Base-by-base conservation (phyloP, 2,329 filamentous ascomycete genomes). In the Ophiostoma sp. region DNA sequence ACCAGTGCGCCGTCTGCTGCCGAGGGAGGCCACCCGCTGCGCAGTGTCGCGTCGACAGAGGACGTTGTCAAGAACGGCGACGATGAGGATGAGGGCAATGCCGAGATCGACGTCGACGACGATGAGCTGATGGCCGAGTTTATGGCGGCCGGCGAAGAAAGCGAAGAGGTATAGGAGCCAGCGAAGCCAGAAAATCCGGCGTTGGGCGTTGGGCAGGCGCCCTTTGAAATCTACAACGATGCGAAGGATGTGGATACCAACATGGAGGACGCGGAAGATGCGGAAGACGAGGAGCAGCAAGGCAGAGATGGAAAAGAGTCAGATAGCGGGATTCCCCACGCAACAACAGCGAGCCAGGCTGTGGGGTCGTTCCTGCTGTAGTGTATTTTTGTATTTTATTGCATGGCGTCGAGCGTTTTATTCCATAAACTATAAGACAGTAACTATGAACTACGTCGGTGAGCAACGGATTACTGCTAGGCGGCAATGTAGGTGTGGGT, bases 111-210 rank as follows among this genome's bases (percentile, higher is more conserved):
- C 60, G 79, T 81, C 68, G 82, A 83, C 64, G 84, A 86, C 11
- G 84, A 85, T 69, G 83, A 89, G 74, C 78, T 89, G 67, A 89
- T 89, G 77, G 85, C 86, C 52, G 87, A 89, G 74, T 81, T 90
- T 76, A 80, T 88, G 75, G 87, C 86, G 75, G 87, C 86, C 86
- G 73, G 80, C 89, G 73, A 86, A 74, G 78, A 77, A 3, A 78
- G 79, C 67, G 80, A 76, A 73, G 69, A 68, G 68, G 64, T 71
- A 71, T 66, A 72, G 72, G 68, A 71, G 71, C 67, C 67, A 10
- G 36, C 39, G 4, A 62, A n/a, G 41, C 15, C 8, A 44, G 5
- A 2, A 23, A 27, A 6, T 35, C 33, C 20, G 20, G 35, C 8
- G 52, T 31, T 64, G 15, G 39, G 23, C 41, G 17, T 11, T 33